Percentiles rank a stretch among this genome's conserved stretches.
Evolutionary conservation across 2,329 filamentous ascomycete species (phyloP).

Genomic region (Diatrype stigma): DNA sequence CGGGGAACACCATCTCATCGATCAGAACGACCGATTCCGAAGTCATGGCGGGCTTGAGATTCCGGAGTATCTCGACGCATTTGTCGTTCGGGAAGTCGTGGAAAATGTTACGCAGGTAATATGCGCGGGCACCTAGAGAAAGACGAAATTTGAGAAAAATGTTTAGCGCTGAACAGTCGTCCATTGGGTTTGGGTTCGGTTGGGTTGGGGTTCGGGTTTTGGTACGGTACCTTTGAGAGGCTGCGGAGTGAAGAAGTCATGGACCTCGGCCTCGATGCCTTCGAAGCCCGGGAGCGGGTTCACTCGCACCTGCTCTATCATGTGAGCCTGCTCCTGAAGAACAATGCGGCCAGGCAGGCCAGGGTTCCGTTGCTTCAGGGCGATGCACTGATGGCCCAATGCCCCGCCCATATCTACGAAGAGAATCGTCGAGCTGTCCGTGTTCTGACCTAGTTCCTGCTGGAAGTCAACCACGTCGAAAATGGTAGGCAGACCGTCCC

Average conservation of each 20-base stretch:
- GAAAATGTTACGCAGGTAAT: slow-evolving; percentile 17
- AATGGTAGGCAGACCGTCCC: slow-evolving; percentile 12
- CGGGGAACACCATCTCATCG: background rate
- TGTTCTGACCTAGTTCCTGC: slow-evolving; percentile 8
- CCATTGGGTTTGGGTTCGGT: too few species aligned
- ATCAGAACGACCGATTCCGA: slow-evolving; percentile 7
- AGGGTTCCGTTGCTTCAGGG: slow-evolving; percentile 11
- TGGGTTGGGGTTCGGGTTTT: too few species aligned
- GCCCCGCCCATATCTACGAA: slow-evolving; percentile 22
- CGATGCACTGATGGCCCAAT: slow-evolving; percentile 16
- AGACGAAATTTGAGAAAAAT: background rate
- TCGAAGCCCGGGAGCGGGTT: slow-evolving; percentile 15
- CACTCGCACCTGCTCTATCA: slow-evolving; percentile 9
- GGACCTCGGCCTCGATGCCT: slow-evolving; percentile 8
- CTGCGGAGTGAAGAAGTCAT: slow-evolving; percentile 18
- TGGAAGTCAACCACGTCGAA: slow-evolving; percentile 14
- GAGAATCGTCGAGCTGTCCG: slow-evolving; percentile 6
- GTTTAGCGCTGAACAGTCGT: background rate
- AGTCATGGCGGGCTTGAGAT: slow-evolving; percentile 12
- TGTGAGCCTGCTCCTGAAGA: slow-evolving; percentile 14
- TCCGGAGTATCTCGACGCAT: slow-evolving; percentile 12
- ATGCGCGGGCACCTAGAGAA: slow-evolving; percentile 12
- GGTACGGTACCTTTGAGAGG: slow-evolving; percentile 5
- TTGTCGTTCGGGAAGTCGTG: slow-evolving; percentile 12
- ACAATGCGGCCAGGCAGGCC: slow-evolving; percentile 14